Evolutionary conservation across 1,139 yeast species (phyloP), one percentile per base, ranked within the genome.

Genomic region (Pichia sp.): DNA sequence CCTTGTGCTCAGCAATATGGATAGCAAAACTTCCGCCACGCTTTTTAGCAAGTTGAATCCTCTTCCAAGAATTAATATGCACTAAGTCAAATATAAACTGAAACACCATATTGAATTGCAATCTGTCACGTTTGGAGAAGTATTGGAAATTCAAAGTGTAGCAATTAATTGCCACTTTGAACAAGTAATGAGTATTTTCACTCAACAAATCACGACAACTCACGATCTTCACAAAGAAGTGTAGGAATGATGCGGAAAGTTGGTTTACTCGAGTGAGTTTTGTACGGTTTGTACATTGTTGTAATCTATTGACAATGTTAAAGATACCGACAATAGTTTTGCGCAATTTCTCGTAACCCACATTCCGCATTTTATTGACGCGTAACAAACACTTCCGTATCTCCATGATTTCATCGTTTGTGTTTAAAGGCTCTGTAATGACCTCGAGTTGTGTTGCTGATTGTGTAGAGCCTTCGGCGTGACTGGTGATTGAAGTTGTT

Each of bases 91-190:
- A 37, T 12, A 37, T 34, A 12, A 32, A 30, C 7, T 34, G 35
- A 28, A 40, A 39, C 10, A 39, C 14, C 10, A 39, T 14, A 11
- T 22, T 22, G 15, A 21, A 33, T 16, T 39, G 43, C 11, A 14
- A 31, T 18, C 22, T 31, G 16, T 33, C 34, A 5, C 27, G 10
- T 6, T 20, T 37, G 8, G 36, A 29, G 7, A 40, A 40, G 16
- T 26, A 20, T 17, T 38, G 19, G 10, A 38, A 40, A 18, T 38
- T 40, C 1, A 40, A 7, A 6, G 34, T 22, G 27, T 35, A 40
- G 16, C 44, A 40, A n/a, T 40, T 40, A 17, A 40, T 35, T 3
- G 17, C n/a, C 8, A 37, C 13, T 19, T 40, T 34, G 20, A 34
- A 40, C 10, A 40, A 9, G 9, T 34, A 33, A 31, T 40, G 37